These are phyloP conservation scores for Papilionanthe hybrid DNA, from an alignment of 116 monocot species.

Conservation along the genomic window DNA sequence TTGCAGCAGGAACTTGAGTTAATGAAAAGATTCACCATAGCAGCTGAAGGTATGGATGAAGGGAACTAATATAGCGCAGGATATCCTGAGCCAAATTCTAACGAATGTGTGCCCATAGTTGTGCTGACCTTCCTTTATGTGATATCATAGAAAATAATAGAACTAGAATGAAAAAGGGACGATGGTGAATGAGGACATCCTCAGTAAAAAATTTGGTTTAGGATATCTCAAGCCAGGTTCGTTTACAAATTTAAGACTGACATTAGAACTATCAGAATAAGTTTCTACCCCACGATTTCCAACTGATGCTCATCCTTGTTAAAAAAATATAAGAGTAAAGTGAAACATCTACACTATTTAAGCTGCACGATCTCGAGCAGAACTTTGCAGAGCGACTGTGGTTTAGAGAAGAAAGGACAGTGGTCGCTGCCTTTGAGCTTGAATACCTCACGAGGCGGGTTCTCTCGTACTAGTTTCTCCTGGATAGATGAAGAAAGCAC, in stretches of 20 bases:
- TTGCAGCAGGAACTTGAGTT: too few species aligned
- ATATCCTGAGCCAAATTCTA: too few species aligned
- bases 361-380: slow-evolving; percentile 60
- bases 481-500: slow-evolving; percentile 71
- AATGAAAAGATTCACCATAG: too few species aligned
- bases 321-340: background rate
- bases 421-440: slow-evolving; percentile 91
- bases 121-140: background rate
- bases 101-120: too few species aligned
- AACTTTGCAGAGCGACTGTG: slow-evolving; percentile 62
- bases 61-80: too few species aligned
- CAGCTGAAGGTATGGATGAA: too few species aligned
- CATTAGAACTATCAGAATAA: background rate
- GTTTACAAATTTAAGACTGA: background rate
- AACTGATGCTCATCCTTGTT: too few species aligned
- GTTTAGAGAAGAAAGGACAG: slow-evolving; percentile 97
- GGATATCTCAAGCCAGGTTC: too few species aligned
- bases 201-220: too few species aligned
- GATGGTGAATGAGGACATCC: too few species aligned
- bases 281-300: background rate
- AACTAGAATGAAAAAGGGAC: too few species aligned
- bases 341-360: background rate
- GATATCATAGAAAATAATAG: background rate
- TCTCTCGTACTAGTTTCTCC: slow-evolving; percentile 78
- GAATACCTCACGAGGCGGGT: slow-evolving; percentile 60